These are phyloP conservation scores for Trypanosoma platydactyli DNA, from an alignment of 208 protist species.

Conservation along the genomic window DNA sequence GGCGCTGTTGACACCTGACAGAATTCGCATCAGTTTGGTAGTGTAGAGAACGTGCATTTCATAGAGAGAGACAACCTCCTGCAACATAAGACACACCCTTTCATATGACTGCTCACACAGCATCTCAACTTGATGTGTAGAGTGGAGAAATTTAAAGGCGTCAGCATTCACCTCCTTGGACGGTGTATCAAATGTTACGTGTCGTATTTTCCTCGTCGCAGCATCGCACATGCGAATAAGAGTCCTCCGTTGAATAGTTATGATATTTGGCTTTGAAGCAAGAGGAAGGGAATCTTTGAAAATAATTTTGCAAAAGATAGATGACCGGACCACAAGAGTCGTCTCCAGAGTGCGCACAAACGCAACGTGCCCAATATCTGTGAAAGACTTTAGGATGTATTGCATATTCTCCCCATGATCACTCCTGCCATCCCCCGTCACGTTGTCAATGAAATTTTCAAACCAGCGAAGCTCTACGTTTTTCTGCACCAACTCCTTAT, in stretches of 20 bases:
- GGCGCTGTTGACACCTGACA: neutral
- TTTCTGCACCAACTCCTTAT: constrained; percentile 3
- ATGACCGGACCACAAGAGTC: constrained; percentile 15
- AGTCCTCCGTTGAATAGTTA: constrained; percentile 10
- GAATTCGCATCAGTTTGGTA: neutral
- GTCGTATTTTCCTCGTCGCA: constrained; percentile 7
- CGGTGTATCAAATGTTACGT: neutral
- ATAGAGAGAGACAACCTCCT: constrained; percentile 20
- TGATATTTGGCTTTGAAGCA: neutral
- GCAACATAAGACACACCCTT: constrained; percentile 12
- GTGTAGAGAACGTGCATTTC: constrained; percentile 23
- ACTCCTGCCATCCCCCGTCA: neutral
- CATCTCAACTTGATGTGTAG: neutral
- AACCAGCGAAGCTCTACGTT: neutral
- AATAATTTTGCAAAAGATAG: constrained; percentile 29
- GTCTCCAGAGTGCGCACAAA: constrained; percentile 16
- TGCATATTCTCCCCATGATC: constrained; percentile 8
- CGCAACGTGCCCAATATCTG: constrained; percentile 11
- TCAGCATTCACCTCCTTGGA: neutral
- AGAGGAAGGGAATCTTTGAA: too few species aligned
- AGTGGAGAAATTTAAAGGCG: neutral
- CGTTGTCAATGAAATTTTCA: neutral
- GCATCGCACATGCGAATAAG: constrained; percentile 15
- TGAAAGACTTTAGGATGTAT: neutral
- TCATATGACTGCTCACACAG: constrained; percentile 17